A percentile compares a stretch with the other conserved stretches of the same genome.
phyloP scores from a whole-genome alignment of 2,329 filamentous ascomycete species.

The Hymenoscyphus repandus region DNA sequence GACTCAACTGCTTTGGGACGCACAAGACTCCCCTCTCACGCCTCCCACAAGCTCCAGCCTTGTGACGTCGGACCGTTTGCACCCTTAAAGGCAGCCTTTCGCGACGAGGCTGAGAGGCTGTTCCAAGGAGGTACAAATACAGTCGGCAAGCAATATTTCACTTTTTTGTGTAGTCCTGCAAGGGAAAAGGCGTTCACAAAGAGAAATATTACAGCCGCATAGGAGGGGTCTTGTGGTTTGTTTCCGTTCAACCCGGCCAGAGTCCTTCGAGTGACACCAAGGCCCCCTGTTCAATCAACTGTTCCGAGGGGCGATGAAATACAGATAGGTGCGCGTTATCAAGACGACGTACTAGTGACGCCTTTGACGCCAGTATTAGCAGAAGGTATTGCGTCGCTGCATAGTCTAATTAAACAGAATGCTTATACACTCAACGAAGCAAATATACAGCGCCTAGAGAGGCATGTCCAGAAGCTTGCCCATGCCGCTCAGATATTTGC shows the following conservation, averaged over 20 bases:
- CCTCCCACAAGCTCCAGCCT: neutral
- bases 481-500: neutral
- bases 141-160: neutral
- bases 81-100: neutral
- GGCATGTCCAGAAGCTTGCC: neutral
- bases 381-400: neutral
- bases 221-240: neutral
- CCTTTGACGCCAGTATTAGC: neutral
- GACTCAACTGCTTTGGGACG: neutral
- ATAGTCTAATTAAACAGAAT: neutral
- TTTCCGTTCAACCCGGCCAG: neutral
- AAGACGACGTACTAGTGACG: conserved; percentile 12
- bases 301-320: neutral
- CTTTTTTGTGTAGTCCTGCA: neutral
- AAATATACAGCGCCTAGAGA: neutral
- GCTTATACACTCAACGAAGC: neutral
- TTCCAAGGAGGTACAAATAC: neutral
- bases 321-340: conserved; percentile 7
- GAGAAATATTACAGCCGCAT: neutral
- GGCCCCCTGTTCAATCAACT: neutral
- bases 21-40: neutral
- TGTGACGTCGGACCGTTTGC: neutral
- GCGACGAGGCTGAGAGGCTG: neutral
- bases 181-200: neutral
- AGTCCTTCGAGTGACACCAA: neutral